A percentile compares a stretch with the other conserved stretches of the same genome.
These are phyloP conservation scores for Fusarium siculi DNA, from an alignment of 2,329 filamentous ascomycete genomes.

Conservation along the genomic window DNA sequence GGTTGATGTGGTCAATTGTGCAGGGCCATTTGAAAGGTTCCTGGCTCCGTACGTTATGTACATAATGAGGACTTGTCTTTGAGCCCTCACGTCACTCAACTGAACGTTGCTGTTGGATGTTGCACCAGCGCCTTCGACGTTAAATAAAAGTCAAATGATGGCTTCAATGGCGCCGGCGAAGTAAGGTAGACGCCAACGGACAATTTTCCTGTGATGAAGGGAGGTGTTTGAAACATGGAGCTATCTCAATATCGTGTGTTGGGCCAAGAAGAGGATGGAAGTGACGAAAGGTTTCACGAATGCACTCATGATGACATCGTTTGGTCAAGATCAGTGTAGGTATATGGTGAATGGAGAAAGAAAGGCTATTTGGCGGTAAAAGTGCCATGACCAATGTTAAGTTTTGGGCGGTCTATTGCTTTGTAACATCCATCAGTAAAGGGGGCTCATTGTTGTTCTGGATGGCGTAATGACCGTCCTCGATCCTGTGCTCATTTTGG, in stretches of 20 bases:
- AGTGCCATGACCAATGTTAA: rapidly evolving
- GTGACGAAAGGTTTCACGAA: neutral
- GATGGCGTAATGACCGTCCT: neutral
- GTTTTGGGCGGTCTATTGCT: rapidly evolving
- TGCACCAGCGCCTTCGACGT: too few relatives aligned
- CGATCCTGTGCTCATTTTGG: neutral
- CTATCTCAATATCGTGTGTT: neutral
- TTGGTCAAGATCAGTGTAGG: neutral
- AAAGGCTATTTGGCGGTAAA: neutral
- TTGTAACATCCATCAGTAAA: neutral
- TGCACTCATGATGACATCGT: neutral
- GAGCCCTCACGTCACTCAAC: neutral
- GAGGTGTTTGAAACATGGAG: too few relatives aligned
- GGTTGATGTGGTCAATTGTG: neutral
- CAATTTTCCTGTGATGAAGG: too few relatives aligned
- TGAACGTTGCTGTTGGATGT: too few relatives aligned
- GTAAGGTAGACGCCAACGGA: too few relatives aligned
- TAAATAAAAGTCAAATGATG: neutral
- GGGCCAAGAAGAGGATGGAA: neutral
- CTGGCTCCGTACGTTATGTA: neutral
- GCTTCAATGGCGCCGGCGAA: neutral
- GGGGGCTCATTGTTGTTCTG: neutral
- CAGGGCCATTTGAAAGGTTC: rapidly evolving
- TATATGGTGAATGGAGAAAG: neutral
- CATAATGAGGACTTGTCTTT: neutral